phyloP scores from a whole-genome alignment of 805 yeast species.

The Myxozyma sirexii region DNA sequence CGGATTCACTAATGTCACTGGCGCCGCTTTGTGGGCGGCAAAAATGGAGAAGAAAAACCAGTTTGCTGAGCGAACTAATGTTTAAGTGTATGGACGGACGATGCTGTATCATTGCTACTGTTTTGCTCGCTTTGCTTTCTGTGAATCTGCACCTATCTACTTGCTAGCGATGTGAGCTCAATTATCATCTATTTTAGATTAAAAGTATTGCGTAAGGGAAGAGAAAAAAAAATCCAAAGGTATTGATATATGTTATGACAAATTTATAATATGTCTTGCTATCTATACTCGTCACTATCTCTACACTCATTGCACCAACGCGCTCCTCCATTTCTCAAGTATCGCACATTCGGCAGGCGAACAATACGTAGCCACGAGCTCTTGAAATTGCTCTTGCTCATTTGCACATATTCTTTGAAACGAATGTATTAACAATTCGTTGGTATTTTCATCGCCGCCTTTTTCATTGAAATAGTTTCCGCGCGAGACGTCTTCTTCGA shows the following conservation, averaged over 20 bases:
- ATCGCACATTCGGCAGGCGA: conserved; percentile 10
- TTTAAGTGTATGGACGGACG: background rate
- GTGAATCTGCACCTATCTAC: background rate
- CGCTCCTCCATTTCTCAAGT: conserved; percentile 16
- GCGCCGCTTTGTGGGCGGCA: conserved; percentile 36
- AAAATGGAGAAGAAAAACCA: conserved; percentile 19
- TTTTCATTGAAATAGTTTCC: conserved; percentile 43
- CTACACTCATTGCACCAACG: background rate
- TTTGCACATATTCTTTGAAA: conserved; percentile 6
- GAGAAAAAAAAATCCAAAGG: background rate
- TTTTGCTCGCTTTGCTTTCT: too few relatives aligned
- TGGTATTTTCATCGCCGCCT: conserved; percentile 26
- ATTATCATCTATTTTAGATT: too few relatives aligned
- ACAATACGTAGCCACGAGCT: conserved; percentile 11
- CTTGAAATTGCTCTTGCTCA: conserved; percentile 14
- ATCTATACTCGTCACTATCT: background rate
- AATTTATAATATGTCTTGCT: background rate
- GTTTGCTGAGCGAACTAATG: background rate
- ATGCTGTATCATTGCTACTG: background rate
- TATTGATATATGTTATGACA: background rate
- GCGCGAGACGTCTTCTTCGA: conserved; percentile 42
- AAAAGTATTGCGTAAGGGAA: too few relatives aligned
- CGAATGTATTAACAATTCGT: conserved; percentile 15
- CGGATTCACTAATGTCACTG: conserved; percentile 33
- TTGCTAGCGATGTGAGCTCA: background rate